Base-by-base conservation (phyloP, 495 filamentous ascomycete species). In the Amphirosellinia nigrospora region DNA sequence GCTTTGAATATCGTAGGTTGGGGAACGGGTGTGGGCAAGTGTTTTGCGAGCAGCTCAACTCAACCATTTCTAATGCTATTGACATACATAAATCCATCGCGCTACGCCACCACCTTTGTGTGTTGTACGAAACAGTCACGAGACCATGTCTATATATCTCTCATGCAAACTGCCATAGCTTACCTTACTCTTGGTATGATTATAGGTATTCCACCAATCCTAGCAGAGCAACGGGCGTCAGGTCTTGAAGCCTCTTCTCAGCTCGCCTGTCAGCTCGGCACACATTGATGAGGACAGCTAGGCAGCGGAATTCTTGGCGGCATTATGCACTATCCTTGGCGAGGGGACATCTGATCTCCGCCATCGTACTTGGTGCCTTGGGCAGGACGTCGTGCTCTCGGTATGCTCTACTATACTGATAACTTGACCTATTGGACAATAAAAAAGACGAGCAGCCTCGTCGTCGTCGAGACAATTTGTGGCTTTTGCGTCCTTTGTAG, bases 221-320 rank as follows among this genome's bases (percentile, higher is more conserved):
- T 38, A 62, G 9, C 28, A 55, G 52, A 41, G 41, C 23, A 19
- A 13, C 21, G 45, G 58, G 43, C 58, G 66, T 32, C 28, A 61
- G 66, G 28, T 61, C 30, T 61, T 53, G 56, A 62, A 69, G 56
- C 56, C 55, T 69, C 56, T 69, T 62, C 66, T 68, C 43, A 69
- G 58, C 66, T 62, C 34, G 46, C 45, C 38, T 32, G 66, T 62
- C 58, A 60, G 45, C 66, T 62, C 58, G 56, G 39, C 66, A 50
- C 64, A 60, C 66, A 26, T 69, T 59, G 43, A 53, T 23, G 45
- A 52, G 36, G 23, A 21, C 61, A 39, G 45, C 46, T 34, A 62
- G 46, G 62, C 46, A 39, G 16, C 23, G 48, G 30, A 39, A 53
- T 61, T 30, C 66, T 69, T 69, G 66, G 58, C 66, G 48, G 23